Base-by-base conservation (phyloP, 1,284 basidiomycete species). In the Apiotrichum laibachii region DNA sequence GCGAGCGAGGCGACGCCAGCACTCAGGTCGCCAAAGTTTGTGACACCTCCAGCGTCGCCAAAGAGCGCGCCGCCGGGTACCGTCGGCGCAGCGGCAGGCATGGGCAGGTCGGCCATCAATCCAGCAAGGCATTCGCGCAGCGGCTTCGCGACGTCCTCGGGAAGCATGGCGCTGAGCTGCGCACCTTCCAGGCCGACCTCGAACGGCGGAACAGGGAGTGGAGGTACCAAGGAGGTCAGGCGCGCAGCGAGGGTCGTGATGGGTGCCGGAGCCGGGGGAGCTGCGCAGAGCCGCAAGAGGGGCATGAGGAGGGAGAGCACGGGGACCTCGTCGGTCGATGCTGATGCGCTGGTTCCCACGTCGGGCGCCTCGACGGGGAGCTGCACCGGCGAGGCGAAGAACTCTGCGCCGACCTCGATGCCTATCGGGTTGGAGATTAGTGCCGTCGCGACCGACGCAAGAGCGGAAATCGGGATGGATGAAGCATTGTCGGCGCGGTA, bases 141-240 rank as follows among this genome's bases (percentile, higher is more conserved):
- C 0, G 71, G 73, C 31, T 53, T 56, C 21, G 61, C 60, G 5
- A 77, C 54, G 1, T 65, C 66, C 37, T 75, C 73, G 0, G 75
- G 72, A 5, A 75, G 59, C 5, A 50, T 26, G 12, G 65, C 62
- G 21, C 70, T 51, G 3, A 77, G 56, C 42, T 66, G 62, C 10
- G 72, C 70, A 2, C 69, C 72, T 57, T 75, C 72, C 5, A 77
- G 62, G 2, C 72, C 73, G 6, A 72, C 67, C 47, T 74, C 73
- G 44, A 77, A 67, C 0, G 73, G 68, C 1, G 75, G 73, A 7
- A 71, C 67, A 4, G 75, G 75, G 26, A 72, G 69, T 0, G 71
- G 66, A 15, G 68, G 59, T 22, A 77, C 61, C 5, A 70, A 42
- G 1, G 62, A 52, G 0, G 75, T 56, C 1, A 74, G 31, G 10